Evolutionary conservation across 257 asterid species (phyloP), one percentile per base, ranked within the genome.

Genomic region (Capsicum rhomboideum): DNA sequence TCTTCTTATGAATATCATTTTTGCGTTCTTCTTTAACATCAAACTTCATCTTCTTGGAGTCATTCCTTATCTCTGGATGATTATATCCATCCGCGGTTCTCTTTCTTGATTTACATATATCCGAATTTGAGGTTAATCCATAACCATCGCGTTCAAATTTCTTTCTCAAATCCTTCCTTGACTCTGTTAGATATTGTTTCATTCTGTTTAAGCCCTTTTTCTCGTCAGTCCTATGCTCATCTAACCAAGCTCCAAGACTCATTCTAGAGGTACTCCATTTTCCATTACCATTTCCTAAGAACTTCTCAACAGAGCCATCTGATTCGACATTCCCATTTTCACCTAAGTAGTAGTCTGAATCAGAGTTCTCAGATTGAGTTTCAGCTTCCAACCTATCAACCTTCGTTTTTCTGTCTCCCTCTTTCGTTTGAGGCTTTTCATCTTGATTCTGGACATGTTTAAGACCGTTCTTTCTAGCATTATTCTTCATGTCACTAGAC

Each of bases 341-440:
- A 72, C 89, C 97, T 90, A 96, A 88, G 91, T 92, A 94, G 88
- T 96, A 94, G 52, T 90, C 99, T 12, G 98, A 95, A 89, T 94
- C 99, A 18, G 99, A 95, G 78, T 92, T 86, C 85, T 90, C 96
- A 71, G 78, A 82, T 66, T 89, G 82, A 23, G 83, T 89, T 40
- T 85, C 92, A 54, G 29, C 89, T 26, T 86, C 91, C 84, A 88
- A 80, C 82, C 37, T 66, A 82, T 83, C 82, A 21, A 81, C 83
- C 67, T 88, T 86, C 4, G 88, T 28, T 86, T 88, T 91, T 85
- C 31, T 82, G 71, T 75, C 85, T 81, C 66, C 90, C 78, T 16
- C 53, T 68, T 89, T 88, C 50, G 71, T 40, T 52, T 75, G 68
- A 26, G 81, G 82, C 37, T 81, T 56, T 55, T 83, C 92, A 13